phyloP scores from a whole-genome alignment of 306 rosid species.

The Pterocarpus santalinus region DNA sequence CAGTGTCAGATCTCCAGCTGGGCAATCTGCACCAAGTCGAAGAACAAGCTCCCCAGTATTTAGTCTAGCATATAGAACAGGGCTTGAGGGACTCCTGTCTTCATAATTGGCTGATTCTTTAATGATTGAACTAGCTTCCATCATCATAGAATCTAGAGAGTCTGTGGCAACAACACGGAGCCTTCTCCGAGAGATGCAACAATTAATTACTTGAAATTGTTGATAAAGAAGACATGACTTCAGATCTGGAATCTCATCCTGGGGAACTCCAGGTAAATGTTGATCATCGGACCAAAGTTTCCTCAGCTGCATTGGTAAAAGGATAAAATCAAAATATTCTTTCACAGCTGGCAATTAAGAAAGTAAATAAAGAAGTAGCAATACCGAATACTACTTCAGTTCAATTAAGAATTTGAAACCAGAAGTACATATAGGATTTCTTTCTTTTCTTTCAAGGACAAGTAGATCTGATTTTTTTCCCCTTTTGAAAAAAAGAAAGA shows the following conservation, averaged over 20 bases:
- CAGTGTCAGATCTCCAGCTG: conserved; percentile 70
- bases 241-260: conserved; percentile 89
- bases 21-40: conserved; percentile 82
- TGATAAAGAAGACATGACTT: conserved; percentile 88
- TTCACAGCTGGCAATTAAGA: conserved; percentile 37
- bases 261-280: conserved; percentile 75
- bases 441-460: conserved; percentile 33
- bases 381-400: conserved; percentile 28
- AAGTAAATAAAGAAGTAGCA: conserved; percentile 35
- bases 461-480: neutral
- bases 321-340: conserved; percentile 33
- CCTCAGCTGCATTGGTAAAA: conserved; percentile 71
- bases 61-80: conserved; percentile 76
- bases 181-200: conserved; percentile 90
- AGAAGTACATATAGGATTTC: conserved; percentile 4
- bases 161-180: conserved; percentile 74
- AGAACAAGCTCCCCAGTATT: conserved; percentile 85
- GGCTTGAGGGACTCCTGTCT: conserved; percentile 52
- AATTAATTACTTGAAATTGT: conserved; percentile 89
- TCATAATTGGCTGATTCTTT: conserved; percentile 53
- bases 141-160: conserved; percentile 72
- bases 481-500: neutral
- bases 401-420: conserved; percentile 30
- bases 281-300: conserved; percentile 80
- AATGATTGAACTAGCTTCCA: conserved; percentile 63